Evolutionary conservation across 192 early-diverging fungal genomes (phyloP).

Genomic region (Backusella australiensis): DNA sequence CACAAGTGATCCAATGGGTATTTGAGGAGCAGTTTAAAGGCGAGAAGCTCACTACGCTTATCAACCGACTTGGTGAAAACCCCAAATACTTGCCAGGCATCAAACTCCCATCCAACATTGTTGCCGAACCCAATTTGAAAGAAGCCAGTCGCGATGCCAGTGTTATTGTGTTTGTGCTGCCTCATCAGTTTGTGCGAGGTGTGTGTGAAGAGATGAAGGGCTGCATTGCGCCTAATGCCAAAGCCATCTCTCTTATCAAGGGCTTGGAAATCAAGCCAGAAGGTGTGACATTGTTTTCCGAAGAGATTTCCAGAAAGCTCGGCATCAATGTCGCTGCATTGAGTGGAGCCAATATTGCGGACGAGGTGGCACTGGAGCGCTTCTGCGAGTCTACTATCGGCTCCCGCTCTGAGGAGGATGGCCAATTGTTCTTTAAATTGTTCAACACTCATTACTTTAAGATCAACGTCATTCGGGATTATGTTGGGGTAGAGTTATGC

Average conservation of each 20-base stretch:
- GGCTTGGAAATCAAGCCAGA: constrained; percentile 78
- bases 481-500: constrained; percentile 92
- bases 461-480: constrained; percentile 81
- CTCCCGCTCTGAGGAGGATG: constrained; percentile 65
- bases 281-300: constrained; percentile 76
- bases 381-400: constrained; percentile 97
- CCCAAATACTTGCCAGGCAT: constrained; percentile 86
- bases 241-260: constrained; percentile 93
- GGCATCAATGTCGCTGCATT: constrained; percentile 74
- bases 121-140: constrained; percentile 76
- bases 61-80: constrained; percentile 91
- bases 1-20: constrained; percentile 89
- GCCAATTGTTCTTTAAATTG: constrained; percentile 72
- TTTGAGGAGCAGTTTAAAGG: constrained; percentile 88
- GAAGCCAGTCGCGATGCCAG: constrained; percentile 78
- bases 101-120: constrained; percentile 76
- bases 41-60: constrained; percentile 83
- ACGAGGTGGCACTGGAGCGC: constrained; percentile 87
- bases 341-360: constrained; percentile 96
- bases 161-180: constrained; percentile 93
- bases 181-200: constrained; percentile 87
- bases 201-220: constrained; percentile 78
- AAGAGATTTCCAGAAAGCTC: constrained; percentile 53
- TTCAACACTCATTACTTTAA: constrained; percentile 89
- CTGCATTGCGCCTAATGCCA: constrained; percentile 61